Evolutionary conservation across 176 grass and related monocot genomes (phyloP).

Genomic region (Thalia dealbata): DNA sequence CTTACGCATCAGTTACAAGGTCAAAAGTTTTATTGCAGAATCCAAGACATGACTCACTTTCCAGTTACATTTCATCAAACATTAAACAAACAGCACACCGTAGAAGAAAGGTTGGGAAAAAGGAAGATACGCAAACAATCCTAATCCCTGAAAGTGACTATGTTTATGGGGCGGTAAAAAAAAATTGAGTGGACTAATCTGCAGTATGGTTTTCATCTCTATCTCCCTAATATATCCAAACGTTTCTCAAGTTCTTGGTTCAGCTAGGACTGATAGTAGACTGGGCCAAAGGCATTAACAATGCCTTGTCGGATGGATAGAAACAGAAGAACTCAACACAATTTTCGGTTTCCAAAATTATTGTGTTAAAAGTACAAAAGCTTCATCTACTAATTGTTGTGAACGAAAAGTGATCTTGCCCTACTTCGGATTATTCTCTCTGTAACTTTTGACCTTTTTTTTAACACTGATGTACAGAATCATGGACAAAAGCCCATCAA

Average conservation of each 20-base stretch:
- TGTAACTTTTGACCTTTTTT: neutral
- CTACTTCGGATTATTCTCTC: neutral
- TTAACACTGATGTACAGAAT: neutral
- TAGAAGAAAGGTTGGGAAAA: no score
- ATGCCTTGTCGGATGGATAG: neutral
- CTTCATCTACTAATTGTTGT: constrained; percentile 5
- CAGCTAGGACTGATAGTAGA: no score
- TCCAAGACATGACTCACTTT: neutral
- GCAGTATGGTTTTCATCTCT: neutral
- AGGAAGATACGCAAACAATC: neutral
- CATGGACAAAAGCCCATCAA: neutral
- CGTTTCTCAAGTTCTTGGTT: no score
- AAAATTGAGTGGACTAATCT: neutral
- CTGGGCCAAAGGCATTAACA: neutral
- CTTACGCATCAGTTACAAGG: neutral
- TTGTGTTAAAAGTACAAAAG: neutral
- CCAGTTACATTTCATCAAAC: no score
- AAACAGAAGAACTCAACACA: neutral
- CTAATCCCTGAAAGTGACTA: neutral
- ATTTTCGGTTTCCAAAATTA: constrained; percentile 1
- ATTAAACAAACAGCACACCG: no score
- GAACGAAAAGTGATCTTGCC: neutral
- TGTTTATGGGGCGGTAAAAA: neutral
- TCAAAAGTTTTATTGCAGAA: neutral
- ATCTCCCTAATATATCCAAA: no score